Conservation (phyloP, 768 basidiomycete genomes). For the Tulasnella sp. region DNA sequence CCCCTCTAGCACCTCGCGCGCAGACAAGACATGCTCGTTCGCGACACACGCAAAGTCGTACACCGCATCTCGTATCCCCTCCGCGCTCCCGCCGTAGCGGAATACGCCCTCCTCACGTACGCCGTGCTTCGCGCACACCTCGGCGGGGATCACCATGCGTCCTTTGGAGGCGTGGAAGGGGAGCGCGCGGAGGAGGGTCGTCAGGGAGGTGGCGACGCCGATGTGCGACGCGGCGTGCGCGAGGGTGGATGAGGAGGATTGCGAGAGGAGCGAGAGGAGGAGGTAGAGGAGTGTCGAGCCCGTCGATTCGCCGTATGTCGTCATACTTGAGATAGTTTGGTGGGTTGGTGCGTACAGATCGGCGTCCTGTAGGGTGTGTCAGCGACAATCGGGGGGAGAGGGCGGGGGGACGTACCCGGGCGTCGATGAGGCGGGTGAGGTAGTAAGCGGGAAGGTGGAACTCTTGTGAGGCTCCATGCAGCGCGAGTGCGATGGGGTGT, state of each 20-base stretch:
- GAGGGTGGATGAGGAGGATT: slow-evolving; percentile 36
- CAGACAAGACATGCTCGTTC: slow-evolving; percentile 67
- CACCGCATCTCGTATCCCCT: slow-evolving; percentile 62
- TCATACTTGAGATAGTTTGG: slow-evolving; percentile 54
- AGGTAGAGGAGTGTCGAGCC: slow-evolving; percentile 68
- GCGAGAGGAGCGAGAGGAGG: slow-evolving; percentile 50
- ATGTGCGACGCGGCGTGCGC: slow-evolving; percentile 76
- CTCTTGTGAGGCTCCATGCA: slow-evolving; percentile 42
- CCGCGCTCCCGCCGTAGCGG: slow-evolving; percentile 29
- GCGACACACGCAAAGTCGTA: slow-evolving; percentile 73
- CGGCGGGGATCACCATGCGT: slow-evolving; percentile 64
- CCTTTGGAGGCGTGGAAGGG: slow-evolving; percentile 65
- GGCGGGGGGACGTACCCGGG: slow-evolving; percentile 39
- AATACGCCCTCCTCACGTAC: slow-evolving; percentile 74
- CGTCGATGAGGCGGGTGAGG: slow-evolving; percentile 71
- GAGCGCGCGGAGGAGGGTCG: slow-evolving; percentile 60
- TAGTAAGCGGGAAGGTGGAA: slow-evolving; percentile 56
- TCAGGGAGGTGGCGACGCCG: slow-evolving; percentile 57
- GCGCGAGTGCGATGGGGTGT: slow-evolving; percentile 68
- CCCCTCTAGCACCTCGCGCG: slow-evolving; percentile 53
- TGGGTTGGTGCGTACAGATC: slow-evolving; percentile 54
- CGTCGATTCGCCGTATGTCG: slow-evolving; percentile 66
- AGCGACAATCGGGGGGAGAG: slow-evolving; percentile 2
- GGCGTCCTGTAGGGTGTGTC: slow-evolving; percentile 37
- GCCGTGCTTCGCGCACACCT: slow-evolving; percentile 64